phyloP scores from a whole-genome alignment of 345 rosid species.

The Gossypium arboreum region DNA sequence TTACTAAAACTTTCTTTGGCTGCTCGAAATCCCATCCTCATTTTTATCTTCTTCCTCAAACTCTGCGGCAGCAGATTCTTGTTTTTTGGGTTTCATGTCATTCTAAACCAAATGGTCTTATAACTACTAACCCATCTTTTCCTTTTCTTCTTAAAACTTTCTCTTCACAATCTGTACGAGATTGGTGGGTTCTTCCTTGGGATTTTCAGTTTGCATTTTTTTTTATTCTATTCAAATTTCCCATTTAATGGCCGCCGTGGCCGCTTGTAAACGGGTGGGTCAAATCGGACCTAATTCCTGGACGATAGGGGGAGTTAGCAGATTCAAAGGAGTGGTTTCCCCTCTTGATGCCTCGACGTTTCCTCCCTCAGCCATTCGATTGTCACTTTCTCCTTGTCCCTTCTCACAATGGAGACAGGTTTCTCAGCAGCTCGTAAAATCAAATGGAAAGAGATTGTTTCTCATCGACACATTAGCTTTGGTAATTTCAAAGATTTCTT shows the following conservation, averaged over 20 bases:
- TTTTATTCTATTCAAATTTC: background rate
- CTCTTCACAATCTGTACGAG: background rate
- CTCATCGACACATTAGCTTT: conserved; percentile 86
- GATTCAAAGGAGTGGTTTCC: conserved; percentile 29
- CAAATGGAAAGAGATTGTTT: conserved; percentile 65
- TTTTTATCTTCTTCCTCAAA: background rate
- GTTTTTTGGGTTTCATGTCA: background rate
- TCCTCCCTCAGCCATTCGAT: conserved; percentile 20
- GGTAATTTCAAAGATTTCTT: conserved; percentile 31
- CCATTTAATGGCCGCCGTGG: conserved; percentile 38
- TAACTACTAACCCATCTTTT: background rate
- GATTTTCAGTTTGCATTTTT: background rate
- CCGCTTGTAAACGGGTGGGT: conserved; percentile 41
- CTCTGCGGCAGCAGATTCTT: background rate
- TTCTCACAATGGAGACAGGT: conserved; percentile 32
- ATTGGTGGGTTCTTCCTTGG: conserved; percentile 1
- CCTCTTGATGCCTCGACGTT: background rate
- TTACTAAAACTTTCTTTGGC: no score
- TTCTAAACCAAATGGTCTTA: background rate
- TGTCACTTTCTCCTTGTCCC: conserved; percentile 20
- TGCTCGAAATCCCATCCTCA: background rate
- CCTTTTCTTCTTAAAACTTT: background rate
- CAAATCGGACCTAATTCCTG: conserved; percentile 30
- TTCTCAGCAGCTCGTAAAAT: conserved; percentile 48
- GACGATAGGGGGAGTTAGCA: conserved; percentile 11